These are phyloP conservation scores for Gamsiella multidivaricata DNA, from an alignment of 192 early-diverging fungal genomes.

Conservation along the genomic window DNA sequence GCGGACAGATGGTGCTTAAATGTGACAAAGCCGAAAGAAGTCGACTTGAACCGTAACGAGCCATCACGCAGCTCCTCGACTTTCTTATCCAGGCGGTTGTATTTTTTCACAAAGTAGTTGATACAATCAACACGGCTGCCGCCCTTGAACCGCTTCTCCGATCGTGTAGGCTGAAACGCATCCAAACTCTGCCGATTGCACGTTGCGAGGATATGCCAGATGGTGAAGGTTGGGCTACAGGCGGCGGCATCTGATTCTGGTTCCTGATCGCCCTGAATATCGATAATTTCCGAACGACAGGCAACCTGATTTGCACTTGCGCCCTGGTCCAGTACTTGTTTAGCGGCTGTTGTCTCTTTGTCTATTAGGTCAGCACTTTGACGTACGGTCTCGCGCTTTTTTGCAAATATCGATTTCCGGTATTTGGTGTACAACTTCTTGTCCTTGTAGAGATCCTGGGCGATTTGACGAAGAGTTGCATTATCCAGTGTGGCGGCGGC, in stretches of 20 bases:
- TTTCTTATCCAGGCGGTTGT: constrained; percentile 53
- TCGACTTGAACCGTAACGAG: constrained; percentile 58
- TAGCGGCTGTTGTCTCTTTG: neutral
- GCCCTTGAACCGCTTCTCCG: constrained; percentile 26
- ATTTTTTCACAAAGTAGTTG: constrained; percentile 54
- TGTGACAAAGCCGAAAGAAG: constrained; percentile 68
- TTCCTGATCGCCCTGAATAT: constrained; percentile 14
- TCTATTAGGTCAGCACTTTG: neutral
- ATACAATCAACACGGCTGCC: constrained; percentile 38
- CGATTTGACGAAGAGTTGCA: constrained; percentile 15
- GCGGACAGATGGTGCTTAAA: constrained; percentile 66
- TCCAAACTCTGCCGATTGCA: constrained; percentile 30
- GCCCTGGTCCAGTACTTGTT: neutral
- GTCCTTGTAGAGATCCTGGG: constrained; percentile 21
- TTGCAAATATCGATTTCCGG: constrained; percentile 36
- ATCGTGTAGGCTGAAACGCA: constrained; percentile 48
- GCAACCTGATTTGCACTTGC: neutral
- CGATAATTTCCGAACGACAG: constrained; percentile 24
- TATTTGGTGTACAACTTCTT: constrained; percentile 32
- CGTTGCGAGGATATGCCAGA: constrained; percentile 47
- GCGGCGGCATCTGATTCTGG: constrained; percentile 2
- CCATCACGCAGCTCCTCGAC: constrained; percentile 56
- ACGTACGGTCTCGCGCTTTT: neutral
- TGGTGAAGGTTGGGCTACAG: constrained; percentile 9
- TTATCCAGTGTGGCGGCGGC: neutral